phyloP scores from a whole-genome alignment of 140 eudicot species.

The Stevia rebaudiana region DNA sequence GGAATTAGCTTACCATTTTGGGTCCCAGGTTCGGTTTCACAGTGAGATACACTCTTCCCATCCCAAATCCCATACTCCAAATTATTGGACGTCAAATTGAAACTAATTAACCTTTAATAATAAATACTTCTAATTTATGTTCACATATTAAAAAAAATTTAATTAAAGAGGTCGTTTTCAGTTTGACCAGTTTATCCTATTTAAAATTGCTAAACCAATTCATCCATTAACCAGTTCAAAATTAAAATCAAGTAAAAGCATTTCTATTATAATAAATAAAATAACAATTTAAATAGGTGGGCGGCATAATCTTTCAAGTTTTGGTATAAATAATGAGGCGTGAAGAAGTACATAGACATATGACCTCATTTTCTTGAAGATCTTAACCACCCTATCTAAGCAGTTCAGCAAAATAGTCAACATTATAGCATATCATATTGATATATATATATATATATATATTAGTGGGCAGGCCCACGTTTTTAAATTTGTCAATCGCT shows the following conservation, averaged over 20 bases:
- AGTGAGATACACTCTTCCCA: not conserved
- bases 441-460: not conserved
- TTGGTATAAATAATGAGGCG: slow-evolving; percentile 11
- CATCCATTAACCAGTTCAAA: no score
- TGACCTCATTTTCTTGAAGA: slow-evolving; percentile 41
- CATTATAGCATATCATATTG: slow-evolving; percentile 30
- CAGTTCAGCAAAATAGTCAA: slow-evolving; percentile 33
- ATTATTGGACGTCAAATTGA: not conserved
- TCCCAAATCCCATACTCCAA: not conserved
- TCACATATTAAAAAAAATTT: no score
- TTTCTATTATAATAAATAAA: not conserved
- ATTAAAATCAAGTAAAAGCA: not conserved
- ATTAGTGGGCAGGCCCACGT: slow-evolving; percentile 20
- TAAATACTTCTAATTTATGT: no score
- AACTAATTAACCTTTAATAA: no score
- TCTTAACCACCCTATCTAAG: slow-evolving; percentile 60
- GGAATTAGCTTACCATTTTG: slow-evolving; percentile 13
- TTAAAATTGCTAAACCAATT: no score
- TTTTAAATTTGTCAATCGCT: not conserved
- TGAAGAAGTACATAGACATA: slow-evolving; percentile 7
- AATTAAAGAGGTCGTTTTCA: no score
- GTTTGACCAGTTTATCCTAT: no score
- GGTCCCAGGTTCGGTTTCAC: slow-evolving; percentile 15
- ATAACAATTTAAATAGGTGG: slow-evolving; percentile 1
- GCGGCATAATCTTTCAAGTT: slow-evolving; percentile 1